Conservation (phyloP, 1,284 basidiomycete genomes). For the Schizophyllum commune region DNA sequence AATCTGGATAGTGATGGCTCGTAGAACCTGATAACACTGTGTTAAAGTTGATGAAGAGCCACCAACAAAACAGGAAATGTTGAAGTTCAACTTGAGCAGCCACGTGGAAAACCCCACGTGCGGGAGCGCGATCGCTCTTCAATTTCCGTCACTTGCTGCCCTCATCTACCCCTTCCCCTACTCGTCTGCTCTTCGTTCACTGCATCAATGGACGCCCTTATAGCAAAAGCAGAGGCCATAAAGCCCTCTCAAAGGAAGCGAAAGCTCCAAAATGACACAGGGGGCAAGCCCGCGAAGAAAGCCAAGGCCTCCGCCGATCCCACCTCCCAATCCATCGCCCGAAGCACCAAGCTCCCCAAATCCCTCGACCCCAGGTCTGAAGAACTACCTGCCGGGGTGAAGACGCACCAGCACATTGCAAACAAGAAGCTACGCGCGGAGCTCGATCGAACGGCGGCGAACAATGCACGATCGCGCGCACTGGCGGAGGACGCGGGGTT, state of each 20-base stretch:
- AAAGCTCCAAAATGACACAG: conserved; percentile 22
- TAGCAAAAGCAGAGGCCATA: conserved; percentile 63
- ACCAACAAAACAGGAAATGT: too few relatives aligned
- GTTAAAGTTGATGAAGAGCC: too few relatives aligned
- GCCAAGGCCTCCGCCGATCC: conserved; percentile 30
- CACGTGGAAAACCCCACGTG: too few relatives aligned
- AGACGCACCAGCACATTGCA: conserved; percentile 53
- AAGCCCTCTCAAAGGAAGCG: conserved; percentile 37
- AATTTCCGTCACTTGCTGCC: background rate
- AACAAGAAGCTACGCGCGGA: conserved; percentile 73
- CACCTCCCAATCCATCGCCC: conserved; percentile 52
- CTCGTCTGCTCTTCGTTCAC: background rate
- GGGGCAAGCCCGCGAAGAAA: conserved; percentile 14
- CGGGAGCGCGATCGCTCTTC: background rate
- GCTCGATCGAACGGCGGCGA: conserved; percentile 52
- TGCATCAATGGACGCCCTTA: conserved; percentile 55
- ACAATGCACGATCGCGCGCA: conserved; percentile 47
- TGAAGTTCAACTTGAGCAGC: too few relatives aligned
- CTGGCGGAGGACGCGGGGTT: conserved; percentile 61
- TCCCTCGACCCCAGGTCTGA: conserved; percentile 44
- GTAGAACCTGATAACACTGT: background rate
- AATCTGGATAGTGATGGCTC: background rate
- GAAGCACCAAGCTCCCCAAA: conserved; percentile 48
- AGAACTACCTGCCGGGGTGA: conserved; percentile 29
- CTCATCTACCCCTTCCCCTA: background rate